A percentile compares a stretch with the other conserved stretches of the same genome.
These are phyloP conservation scores for Chaetomium sp. DNA, from an alignment of 2,329 filamentous ascomycete genomes.

Conservation along the genomic window DNA sequence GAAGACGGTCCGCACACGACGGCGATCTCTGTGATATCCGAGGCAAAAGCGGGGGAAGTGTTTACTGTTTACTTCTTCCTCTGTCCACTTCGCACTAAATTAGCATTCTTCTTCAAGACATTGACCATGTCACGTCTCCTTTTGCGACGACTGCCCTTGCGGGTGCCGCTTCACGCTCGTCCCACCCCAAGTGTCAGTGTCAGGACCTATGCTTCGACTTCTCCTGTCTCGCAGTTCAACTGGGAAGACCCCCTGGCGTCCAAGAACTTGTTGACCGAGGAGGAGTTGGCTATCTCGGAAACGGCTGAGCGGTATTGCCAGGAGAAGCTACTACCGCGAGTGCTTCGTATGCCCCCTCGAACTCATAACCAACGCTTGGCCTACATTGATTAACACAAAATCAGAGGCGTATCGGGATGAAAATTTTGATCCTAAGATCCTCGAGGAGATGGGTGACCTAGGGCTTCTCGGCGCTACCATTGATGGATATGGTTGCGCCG, in stretches of 20 bases:
- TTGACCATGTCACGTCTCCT: conserved; percentile 34
- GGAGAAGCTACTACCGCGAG: conserved; percentile 79
- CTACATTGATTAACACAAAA: background rate
- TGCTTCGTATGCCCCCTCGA: conserved; percentile 65
- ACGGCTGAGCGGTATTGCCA: conserved; percentile 94
- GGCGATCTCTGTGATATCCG: conserved; percentile 9
- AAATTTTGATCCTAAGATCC: conserved; percentile 75
- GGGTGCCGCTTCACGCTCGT: conserved; percentile 20
- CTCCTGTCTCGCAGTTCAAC: conserved; percentile 59
- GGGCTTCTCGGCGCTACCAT: conserved; percentile 81
- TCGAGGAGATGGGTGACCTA: conserved; percentile 83
- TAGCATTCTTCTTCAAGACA: background rate
- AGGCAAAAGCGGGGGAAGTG: conserved; percentile 6
- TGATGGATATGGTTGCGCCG: conserved; percentile 80
- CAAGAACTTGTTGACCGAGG: conserved; percentile 78
- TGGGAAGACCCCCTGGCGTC: conserved; percentile 88
- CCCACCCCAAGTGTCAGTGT: background rate
- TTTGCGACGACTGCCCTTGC: conserved; percentile 21
- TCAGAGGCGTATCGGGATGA: conserved; percentile 67
- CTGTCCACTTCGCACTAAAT: background rate
- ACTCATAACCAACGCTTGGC: background rate
- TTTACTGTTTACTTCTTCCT: background rate
- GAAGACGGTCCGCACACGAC: conserved; percentile 9
- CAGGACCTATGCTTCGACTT: conserved; percentile 31
- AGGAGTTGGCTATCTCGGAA: conserved; percentile 86